Evolutionary conservation across 148 eudicot species (phyloP).

Genomic region (Gaultheria prostrata): DNA sequence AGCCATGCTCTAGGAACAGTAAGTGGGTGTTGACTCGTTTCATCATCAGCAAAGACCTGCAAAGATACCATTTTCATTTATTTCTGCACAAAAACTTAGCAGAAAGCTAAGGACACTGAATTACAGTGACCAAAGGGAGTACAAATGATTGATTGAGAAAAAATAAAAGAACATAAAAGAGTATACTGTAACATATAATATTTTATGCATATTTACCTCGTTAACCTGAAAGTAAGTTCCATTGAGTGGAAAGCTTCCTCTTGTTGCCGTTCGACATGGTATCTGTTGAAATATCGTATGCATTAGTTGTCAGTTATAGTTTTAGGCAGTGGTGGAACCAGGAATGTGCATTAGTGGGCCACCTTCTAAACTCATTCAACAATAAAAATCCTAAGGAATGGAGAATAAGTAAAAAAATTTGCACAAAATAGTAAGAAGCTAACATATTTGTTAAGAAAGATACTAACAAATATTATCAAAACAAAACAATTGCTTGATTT

Average conservation of each 20-base stretch:
- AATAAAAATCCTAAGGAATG: too few relatives aligned
- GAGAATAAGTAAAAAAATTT: too few relatives aligned
- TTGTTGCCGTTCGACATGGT: constrained; percentile 94
- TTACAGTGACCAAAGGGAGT: constrained; percentile 22
- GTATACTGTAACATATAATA: background rate
- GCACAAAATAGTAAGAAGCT: too few relatives aligned
- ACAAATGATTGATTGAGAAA: background rate
- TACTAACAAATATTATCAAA: too few relatives aligned
- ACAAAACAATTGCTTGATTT: too few relatives aligned
- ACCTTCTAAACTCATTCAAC: too few relatives aligned
- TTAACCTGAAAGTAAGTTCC: constrained; percentile 96
- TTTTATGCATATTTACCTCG: constrained; percentile 43
- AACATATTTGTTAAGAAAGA: too few relatives aligned
- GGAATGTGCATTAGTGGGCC: too few relatives aligned
- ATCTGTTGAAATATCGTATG: constrained; percentile 40
- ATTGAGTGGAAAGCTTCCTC: constrained; percentile 96
- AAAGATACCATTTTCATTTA: background rate
- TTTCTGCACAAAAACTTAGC: constrained; percentile 23
- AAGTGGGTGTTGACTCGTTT: constrained; percentile 70
- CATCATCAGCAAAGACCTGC: constrained; percentile 94
- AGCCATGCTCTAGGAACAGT: constrained; percentile 71
- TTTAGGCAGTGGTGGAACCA: background rate
- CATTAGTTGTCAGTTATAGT: background rate
- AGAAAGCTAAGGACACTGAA: background rate
- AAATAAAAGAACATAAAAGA: background rate